Evolutionary conservation across 2,329 filamentous ascomycete species (phyloP).

Genomic region (Scedosporium minutisporum): DNA sequence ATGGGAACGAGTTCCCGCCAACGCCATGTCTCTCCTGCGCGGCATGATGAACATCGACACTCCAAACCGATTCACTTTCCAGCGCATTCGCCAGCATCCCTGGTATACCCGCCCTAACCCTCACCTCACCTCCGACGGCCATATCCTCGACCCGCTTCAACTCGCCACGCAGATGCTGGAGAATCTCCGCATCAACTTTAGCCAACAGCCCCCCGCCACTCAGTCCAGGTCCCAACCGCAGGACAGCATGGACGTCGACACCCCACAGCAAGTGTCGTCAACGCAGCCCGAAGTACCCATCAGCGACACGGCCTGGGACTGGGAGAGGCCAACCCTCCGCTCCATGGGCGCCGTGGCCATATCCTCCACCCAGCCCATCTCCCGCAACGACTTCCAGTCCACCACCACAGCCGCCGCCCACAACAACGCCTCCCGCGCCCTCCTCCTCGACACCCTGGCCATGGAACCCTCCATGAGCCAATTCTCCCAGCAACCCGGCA

Average conservation of each 20-base stretch:
- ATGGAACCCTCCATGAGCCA: slow-evolving; percentile 83
- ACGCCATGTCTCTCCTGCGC: slow-evolving; percentile 71
- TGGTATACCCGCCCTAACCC: slow-evolving; percentile 85
- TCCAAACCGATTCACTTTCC: slow-evolving; percentile 68
- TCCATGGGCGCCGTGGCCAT: slow-evolving; percentile 33
- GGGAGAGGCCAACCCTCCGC: slow-evolving; percentile 64
- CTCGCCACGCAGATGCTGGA: slow-evolving; percentile 95
- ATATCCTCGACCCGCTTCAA: slow-evolving; percentile 65
- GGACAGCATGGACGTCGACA: slow-evolving; percentile 59
- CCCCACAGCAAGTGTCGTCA: slow-evolving; percentile 49
- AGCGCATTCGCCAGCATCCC: slow-evolving; percentile 79
- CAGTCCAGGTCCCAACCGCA: slow-evolving; percentile 17
- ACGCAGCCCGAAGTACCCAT: slow-evolving; percentile 77
- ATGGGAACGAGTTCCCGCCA: slow-evolving; percentile 68
- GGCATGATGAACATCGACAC: slow-evolving; percentile 87
- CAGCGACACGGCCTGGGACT: slow-evolving; percentile 71
- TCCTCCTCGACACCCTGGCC: slow-evolving; percentile 55
- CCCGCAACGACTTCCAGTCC: slow-evolving; percentile 18
- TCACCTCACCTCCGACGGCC: slow-evolving; percentile 65
- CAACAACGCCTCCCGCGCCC: slow-evolving; percentile 22
- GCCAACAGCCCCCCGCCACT: slow-evolving; percentile 49
- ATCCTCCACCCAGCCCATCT: slow-evolving; percentile 40
- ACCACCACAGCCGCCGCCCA: slow-evolving; percentile 18
- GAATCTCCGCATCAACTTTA: slow-evolving; percentile 80
- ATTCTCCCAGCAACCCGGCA: slow-evolving; percentile 68